These are phyloP conservation scores for Gaeumannomyces sp. DNA, from an alignment of 2,329 filamentous ascomycete genomes.

Conservation along the genomic window DNA sequence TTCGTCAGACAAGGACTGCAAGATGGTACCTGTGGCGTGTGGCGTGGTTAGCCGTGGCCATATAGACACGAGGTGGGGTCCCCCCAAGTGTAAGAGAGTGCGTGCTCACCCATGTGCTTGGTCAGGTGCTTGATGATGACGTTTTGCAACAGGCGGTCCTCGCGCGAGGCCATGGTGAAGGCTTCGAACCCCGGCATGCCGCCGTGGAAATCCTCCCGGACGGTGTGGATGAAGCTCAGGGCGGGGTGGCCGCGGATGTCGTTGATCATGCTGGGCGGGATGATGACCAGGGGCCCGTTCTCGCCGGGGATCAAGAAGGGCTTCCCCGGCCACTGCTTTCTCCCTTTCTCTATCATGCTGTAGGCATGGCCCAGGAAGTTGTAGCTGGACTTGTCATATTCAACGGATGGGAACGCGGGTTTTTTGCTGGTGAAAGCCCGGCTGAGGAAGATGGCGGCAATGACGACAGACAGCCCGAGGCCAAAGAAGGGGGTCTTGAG, in stretches of 20 bases:
- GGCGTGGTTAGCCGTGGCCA: not conserved
- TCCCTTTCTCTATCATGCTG: conserved; percentile 5
- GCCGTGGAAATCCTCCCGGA: conserved; percentile 14
- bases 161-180: conserved; percentile 18
- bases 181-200: conserved; percentile 24
- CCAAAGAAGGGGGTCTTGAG: conserved; percentile 1
- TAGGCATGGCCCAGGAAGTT: conserved; percentile 4
- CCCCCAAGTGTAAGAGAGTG: not conserved
- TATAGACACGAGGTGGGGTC: not conserved
- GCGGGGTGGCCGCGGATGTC: conserved; percentile 6
- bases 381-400: not conserved
- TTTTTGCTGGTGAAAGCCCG: not conserved
- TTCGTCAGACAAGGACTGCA: conserved; percentile 28
- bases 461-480: conserved; percentile 4
- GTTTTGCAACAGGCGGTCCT: conserved; percentile 19
- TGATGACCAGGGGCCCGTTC: conserved; percentile 5
- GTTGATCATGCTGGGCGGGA: conserved; percentile 7
- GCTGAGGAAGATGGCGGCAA: conserved; percentile 2
- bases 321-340: not conserved
- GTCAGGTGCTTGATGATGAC: conserved; percentile 16
- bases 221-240: conserved; percentile 4
- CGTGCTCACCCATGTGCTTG: conserved; percentile 14
- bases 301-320: conserved; percentile 8
- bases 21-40: not conserved
- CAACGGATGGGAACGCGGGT: conserved; percentile 1